Conservation (phyloP, 495 filamentous ascomycete species). For the Astrocystis sublimbata region DNA sequence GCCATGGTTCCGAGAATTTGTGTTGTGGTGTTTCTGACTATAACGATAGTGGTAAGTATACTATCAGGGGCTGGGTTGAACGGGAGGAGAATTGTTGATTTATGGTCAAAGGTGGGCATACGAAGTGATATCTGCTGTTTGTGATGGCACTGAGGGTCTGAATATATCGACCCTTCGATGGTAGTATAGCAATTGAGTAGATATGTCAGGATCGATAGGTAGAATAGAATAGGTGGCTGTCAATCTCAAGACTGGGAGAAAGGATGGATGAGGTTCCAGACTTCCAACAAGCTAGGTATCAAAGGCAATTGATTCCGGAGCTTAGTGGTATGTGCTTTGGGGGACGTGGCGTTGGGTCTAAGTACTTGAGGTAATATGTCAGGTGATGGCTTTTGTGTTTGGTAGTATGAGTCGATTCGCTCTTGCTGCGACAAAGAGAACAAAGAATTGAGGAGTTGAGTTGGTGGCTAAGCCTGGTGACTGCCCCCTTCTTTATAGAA, state of each 20-base stretch:
- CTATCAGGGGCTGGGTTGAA: background rate
- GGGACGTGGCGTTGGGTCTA: constrained; percentile 7
- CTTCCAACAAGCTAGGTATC: background rate
- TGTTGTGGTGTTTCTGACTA: background rate
- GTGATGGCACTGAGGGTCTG: no score
- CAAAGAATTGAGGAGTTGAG: constrained; percentile 8
- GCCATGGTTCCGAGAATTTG: constrained; percentile 21
- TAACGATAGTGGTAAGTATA: background rate
- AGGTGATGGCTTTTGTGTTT: background rate
- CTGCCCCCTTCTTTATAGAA: constrained; percentile 12
- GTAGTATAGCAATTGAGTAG: background rate
- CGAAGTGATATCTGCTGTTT: background rate
- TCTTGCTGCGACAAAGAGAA: constrained; percentile 16
- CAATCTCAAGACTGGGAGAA: background rate
- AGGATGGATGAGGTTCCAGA: background rate
- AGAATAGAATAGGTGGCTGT: background rate
- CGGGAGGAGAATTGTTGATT: background rate
- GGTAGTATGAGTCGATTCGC: background rate
- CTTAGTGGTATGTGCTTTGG: background rate
- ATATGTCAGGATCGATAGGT: no score
- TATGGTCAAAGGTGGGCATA: background rate
- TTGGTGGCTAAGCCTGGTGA: background rate
- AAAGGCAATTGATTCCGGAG: background rate
- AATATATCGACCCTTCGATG: no score
- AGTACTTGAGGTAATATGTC: background rate